These are phyloP conservation scores for Neurospora terricola DNA, from an alignment of 495 filamentous ascomycete species.

Conservation along the genomic window DNA sequence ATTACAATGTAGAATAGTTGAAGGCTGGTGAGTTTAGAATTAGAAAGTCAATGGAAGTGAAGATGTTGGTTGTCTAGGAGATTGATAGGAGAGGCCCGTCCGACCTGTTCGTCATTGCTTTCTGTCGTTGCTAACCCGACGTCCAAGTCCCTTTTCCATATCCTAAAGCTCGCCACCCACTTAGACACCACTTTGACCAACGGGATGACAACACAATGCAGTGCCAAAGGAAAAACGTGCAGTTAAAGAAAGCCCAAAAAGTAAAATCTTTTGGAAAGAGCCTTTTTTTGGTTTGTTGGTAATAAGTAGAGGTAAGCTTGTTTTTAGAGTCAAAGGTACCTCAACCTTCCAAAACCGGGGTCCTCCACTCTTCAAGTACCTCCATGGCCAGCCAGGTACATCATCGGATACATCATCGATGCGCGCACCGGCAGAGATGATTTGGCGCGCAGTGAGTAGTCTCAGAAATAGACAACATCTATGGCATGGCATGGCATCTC, in stretches of 20 bases:
- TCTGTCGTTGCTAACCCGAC: background rate
- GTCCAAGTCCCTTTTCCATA: background rate
- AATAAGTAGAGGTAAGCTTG: background rate
- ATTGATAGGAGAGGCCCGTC: background rate
- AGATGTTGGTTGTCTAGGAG: background rate
- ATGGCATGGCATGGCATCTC: background rate
- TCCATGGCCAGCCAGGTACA: background rate
- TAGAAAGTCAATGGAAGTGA: background rate
- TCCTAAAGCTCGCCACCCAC: background rate
- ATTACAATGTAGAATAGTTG: background rate
- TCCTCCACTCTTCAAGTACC: background rate
- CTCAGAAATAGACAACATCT: background rate
- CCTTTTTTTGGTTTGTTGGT: background rate
- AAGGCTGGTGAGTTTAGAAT: background rate
- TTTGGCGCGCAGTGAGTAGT: background rate
- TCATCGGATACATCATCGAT: background rate
- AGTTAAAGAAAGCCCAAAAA: background rate
- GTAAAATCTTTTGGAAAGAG: background rate
- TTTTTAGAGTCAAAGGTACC: background rate
- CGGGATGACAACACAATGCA: background rate
- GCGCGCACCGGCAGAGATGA: background rate
- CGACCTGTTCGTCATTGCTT: background rate
- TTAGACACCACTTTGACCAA: background rate
- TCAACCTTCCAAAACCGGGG: background rate
- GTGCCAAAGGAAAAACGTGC: background rate